A percentile compares a stretch with the other conserved stretches of the same genome.
Conservation (phyloP, 495 filamentous ascomycete genomes). For the Penicillium flavigenum region DNA sequence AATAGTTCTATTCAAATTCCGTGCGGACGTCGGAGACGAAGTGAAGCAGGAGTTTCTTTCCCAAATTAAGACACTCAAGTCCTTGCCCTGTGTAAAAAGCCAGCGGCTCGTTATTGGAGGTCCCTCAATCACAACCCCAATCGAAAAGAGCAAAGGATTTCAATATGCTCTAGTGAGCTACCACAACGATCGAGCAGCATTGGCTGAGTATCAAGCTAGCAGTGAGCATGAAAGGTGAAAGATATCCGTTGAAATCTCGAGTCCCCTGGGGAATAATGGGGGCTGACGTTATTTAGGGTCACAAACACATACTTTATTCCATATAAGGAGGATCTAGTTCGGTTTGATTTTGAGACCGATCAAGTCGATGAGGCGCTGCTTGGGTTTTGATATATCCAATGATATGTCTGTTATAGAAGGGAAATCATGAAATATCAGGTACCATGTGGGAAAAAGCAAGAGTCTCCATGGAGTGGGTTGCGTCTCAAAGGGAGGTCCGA, state of each 20-base stretch:
- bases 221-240: constrained; percentile 46
- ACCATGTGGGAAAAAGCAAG: background rate
- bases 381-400: background rate
- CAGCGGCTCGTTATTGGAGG: constrained; percentile 46
- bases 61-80: constrained; percentile 45
- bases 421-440: background rate
- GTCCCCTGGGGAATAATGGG: background rate
- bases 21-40: constrained; percentile 28
- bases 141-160: constrained; percentile 48
- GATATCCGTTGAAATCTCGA: background rate
- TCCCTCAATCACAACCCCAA: constrained; percentile 46
- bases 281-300: constrained; percentile 26
- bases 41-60: constrained; percentile 41
- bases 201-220: constrained; percentile 49
- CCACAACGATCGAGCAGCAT: constrained; percentile 39
- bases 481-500: no score
- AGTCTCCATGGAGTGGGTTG: no score
- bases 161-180: constrained; percentile 48
- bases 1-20: constrained; percentile 50
- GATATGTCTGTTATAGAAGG: background rate
- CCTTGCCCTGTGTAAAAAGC: constrained; percentile 39
- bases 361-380: constrained; percentile 22
- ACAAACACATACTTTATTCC: constrained; percentile 47
- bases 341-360: constrained; percentile 53
- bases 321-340: constrained; percentile 47